Percentiles rank a stretch among this genome's conserved stretches.
Evolutionary conservation across 352 stramenopile genomes (phyloP).

Genomic region (Pythium apleroticum): DNA sequence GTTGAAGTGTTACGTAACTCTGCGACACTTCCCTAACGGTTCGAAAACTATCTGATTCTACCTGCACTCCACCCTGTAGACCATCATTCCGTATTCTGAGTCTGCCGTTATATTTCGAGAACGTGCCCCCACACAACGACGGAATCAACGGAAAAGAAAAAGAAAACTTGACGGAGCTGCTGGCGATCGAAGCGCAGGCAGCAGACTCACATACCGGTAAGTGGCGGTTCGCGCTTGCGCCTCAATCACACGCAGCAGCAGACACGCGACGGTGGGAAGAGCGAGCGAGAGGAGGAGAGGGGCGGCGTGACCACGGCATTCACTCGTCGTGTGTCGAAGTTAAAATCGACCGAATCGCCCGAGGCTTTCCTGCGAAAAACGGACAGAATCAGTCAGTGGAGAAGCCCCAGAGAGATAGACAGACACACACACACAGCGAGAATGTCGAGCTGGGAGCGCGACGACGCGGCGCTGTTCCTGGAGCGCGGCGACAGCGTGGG

Average conservation of each 20-base stretch:
- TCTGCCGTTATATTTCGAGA: conserved; percentile 31
- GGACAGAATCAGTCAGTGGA: conserved; percentile 1
- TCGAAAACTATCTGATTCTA: conserved; percentile 14
- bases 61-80: conserved; percentile 10
- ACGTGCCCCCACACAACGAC: conserved; percentile 4
- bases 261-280: background rate
- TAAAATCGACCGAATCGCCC: conserved; percentile 4
- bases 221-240: background rate
- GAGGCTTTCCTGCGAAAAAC: background rate
- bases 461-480: conserved; percentile 28
- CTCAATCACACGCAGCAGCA: background rate
- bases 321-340: background rate
- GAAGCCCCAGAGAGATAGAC: conserved; percentile 1
- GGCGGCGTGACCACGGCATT: no score
- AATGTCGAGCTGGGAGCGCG: conserved; percentile 33
- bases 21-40: background rate
- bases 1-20: conserved; percentile 23
- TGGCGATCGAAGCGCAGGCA: background rate
- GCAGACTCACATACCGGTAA: background rate
- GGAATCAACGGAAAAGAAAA: conserved; percentile 4
- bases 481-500: conserved; percentile 8
- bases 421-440: background rate
- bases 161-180: background rate
- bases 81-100: conserved; percentile 10
- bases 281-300: background rate